Percentiles rank a stretch among this genome's conserved stretches.
Evolutionary conservation across 2,329 filamentous ascomycete species (phyloP).

Genomic region (Cercospora sp.): DNA sequence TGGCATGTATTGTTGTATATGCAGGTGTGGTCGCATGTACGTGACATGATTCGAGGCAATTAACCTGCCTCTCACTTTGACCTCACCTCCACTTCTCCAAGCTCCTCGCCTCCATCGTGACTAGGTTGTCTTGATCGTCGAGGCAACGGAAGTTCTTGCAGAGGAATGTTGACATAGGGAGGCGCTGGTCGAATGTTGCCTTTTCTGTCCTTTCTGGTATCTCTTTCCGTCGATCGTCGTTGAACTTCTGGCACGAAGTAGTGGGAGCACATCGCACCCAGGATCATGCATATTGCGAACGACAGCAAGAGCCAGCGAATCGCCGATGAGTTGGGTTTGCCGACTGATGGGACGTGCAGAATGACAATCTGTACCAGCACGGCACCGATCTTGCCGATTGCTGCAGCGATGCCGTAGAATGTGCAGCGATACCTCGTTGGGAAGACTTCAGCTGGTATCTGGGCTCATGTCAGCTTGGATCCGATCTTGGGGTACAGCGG

Average conservation of each 20-base stretch:
- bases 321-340: slow-evolving; percentile 17
- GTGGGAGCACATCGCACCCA: slow-evolving; percentile 21
- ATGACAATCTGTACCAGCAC: slow-evolving; percentile 47
- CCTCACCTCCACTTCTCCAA: not conserved
- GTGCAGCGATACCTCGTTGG: slow-evolving; percentile 57
- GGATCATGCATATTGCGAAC: slow-evolving; percentile 23
- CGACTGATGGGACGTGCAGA: not conserved
- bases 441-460: slow-evolving; percentile 57
- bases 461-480: slow-evolving; percentile 38
- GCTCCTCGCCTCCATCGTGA: not conserved
- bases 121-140: not conserved
- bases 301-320: slow-evolving; percentile 22
- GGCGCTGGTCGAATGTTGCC: not conserved
- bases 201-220: not conserved
- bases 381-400: slow-evolving; percentile 55
- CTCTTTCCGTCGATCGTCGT: slow-evolving; percentile 5
- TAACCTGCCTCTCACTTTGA: not conserved
- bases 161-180: slow-evolving; percentile 3
- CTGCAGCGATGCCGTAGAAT: slow-evolving; percentile 57
- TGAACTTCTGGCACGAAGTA: slow-evolving; percentile 24
- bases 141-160: not conserved
- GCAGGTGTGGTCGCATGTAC: not conserved
- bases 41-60: not conserved
- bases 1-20: not conserved
- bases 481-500: not conserved